Conservation (phyloP, 2,329 filamentous ascomycete genomes). For the Zymoseptoria passerinii region DNA sequence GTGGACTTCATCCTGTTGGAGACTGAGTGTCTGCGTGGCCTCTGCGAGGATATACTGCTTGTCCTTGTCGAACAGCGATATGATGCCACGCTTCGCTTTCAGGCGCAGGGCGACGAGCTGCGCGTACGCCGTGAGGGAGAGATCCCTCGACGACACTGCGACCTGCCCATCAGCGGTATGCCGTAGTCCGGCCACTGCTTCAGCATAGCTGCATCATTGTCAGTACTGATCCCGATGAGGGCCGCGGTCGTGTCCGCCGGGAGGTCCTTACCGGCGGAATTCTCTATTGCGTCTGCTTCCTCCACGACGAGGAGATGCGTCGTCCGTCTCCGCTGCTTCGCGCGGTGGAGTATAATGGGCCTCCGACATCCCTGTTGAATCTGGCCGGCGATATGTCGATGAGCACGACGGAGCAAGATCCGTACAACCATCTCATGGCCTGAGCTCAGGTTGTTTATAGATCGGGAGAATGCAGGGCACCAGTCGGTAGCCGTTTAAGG, state of each 20-base stretch:
- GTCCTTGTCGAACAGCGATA: constrained; percentile 42
- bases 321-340: not conserved
- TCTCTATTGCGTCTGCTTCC: not conserved
- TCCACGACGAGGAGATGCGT: not conserved
- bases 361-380: not conserved
- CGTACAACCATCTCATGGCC: not conserved
- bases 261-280: not conserved
- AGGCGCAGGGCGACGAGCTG: constrained; percentile 35
- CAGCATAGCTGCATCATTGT: constrained; percentile 5
- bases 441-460: not conserved
- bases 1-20: constrained; percentile 32
- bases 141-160: constrained; percentile 6
- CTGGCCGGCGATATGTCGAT: not conserved
- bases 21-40: constrained; percentile 35
- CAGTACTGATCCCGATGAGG: not conserved
- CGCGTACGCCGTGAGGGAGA: constrained; percentile 37
- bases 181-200: constrained; percentile 6
- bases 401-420: not conserved
- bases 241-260: no score
- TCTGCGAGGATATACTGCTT: constrained; percentile 46
- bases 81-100: constrained; percentile 29
- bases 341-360: not conserved
- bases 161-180: not conserved
- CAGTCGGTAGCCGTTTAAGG: not conserved
- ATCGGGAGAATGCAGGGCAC: not conserved